Percentiles rank a stretch among this genome's conserved stretches.
phyloP scores from a whole-genome alignment of 2,329 filamentous ascomycete species.

The Metarhizium humberi region DNA sequence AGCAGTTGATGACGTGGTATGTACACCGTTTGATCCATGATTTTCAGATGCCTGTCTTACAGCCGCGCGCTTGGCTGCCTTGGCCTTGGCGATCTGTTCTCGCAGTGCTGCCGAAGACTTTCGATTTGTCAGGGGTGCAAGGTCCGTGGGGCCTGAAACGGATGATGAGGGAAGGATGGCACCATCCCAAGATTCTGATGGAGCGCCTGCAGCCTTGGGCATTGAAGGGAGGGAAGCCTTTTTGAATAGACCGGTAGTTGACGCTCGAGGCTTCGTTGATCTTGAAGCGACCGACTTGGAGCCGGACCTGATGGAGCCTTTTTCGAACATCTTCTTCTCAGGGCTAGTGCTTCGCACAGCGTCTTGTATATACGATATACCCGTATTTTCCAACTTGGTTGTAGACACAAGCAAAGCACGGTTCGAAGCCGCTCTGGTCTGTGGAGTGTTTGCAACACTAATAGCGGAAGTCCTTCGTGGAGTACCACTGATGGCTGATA shows the following conservation, averaged over 20 bases:
- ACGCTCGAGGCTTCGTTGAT: slow-evolving; percentile 40
- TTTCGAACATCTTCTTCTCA: slow-evolving; percentile 20
- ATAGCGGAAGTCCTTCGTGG: slow-evolving; percentile 23
- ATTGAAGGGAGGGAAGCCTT: slow-evolving; percentile 43
- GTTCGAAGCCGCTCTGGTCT: slow-evolving; percentile 13
- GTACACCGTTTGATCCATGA: slow-evolving; percentile 14
- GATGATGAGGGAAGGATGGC: slow-evolving; percentile 14
- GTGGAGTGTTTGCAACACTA: slow-evolving; percentile 14
- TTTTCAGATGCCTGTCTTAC: slow-evolving; percentile 22
- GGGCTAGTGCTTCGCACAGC: slow-evolving; percentile 28
- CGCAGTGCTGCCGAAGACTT: slow-evolving; percentile 76
- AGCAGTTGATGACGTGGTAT: slow-evolving; percentile 36
- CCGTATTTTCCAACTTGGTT: slow-evolving; percentile 16
- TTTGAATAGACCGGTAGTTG: slow-evolving; percentile 42
- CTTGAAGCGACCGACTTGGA: slow-evolving; percentile 38
- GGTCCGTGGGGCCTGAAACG: slow-evolving; percentile 7
- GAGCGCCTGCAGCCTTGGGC: slow-evolving; percentile 11
- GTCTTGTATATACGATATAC: slow-evolving; percentile 13
- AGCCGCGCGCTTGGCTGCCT: slow-evolving; percentile 62
- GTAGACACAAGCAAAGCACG: slow-evolving; percentile 13
- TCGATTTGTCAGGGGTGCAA: slow-evolving; percentile 19
- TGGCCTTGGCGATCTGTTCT: slow-evolving; percentile 88
- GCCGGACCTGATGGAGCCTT: slow-evolving; percentile 27
- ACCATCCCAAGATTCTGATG: slow-evolving; percentile 19
- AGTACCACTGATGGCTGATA: slow-evolving; percentile 34